Evolutionary conservation across 805 yeast genomes (phyloP), one percentile per base, ranked within the genome.

Genomic region (Saturnispora saitoi): DNA sequence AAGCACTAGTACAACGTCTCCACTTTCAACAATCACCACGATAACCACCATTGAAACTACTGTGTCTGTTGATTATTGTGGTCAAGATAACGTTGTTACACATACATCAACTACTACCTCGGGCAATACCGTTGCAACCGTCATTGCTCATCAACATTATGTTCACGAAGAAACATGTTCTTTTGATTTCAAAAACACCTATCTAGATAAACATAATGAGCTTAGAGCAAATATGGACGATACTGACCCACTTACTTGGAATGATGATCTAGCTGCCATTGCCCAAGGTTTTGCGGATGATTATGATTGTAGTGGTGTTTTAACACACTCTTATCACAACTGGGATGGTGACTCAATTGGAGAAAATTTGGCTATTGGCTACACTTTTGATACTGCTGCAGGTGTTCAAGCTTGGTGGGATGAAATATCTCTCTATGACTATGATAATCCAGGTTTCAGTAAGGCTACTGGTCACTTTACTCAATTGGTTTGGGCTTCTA

Each of bases 341-440:
- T 57, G 55, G 47, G 39, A 61, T 4, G 71, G 74, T 34, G 76
- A 81, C 2, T n/a, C 20, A 9, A 48, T 64, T 31, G 95, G 95
- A 48, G 95, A 86, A 63, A 86, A 86, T 67, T 70, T 86, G 50
- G 95, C 93, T n/a, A 71, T 79, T 36, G 95, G 95, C 26, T 82
- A 72, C 62, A 56, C 71, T 60, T 62, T 62, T 34, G 32, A 43
- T 8, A 57, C 67, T 43, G 65, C 77, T 4, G 81, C 76, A 3
- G 85, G 87, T 3, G 80, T 82, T 11, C 71, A 72, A 28, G 90
- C 86, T 2, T 86, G 95, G 93, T 86, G 84, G 68, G 69, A 74
- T 53, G 95, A 86, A 64, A 73, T 79, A 48, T 49, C 57, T 41
- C 45, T 60, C 6, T 84, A 82, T 68, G 66, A 74, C 60, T 79